A percentile compares a stretch with the other conserved stretches of the same genome.
phyloP scores from a whole-genome alignment of 805 yeast genomes.

The Wickerhamiella alocasiicola region DNA sequence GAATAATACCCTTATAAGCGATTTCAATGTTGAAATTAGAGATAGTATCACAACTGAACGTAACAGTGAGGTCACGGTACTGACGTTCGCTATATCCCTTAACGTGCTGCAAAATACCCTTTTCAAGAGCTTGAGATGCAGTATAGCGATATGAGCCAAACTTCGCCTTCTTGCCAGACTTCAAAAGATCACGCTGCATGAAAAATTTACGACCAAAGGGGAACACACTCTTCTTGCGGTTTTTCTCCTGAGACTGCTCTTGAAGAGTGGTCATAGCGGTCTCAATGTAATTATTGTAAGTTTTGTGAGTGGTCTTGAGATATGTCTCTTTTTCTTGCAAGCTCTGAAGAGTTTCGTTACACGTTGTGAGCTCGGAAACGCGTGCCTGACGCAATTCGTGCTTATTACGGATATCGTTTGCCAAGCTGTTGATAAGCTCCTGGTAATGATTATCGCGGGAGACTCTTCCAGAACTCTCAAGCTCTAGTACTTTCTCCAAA shows the following conservation, averaged over 20 bases:
- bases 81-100: constrained; percentile 39
- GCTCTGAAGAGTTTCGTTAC: constrained; percentile 34
- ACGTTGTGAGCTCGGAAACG: constrained; percentile 34
- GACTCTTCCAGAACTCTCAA: constrained; percentile 56
- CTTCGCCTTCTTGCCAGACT: constrained; percentile 43
- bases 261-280: constrained; percentile 41
- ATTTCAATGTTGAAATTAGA: constrained; percentile 68
- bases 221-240: constrained; percentile 22
- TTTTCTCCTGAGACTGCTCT: constrained; percentile 25
- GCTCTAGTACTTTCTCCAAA: constrained; percentile 58
- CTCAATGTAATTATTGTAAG: constrained; percentile 38
- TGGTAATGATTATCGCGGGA: constrained; percentile 65
- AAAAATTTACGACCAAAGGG: constrained; percentile 62
- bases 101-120: constrained; percentile 49
- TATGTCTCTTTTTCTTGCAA: constrained; percentile 36
- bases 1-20: constrained; percentile 45
- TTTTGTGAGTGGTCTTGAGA: constrained; percentile 31
- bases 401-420: constrained; percentile 58
- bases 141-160: constrained; percentile 72
- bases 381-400: constrained; percentile 39
- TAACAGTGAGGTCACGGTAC: constrained; percentile 56
- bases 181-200: constrained; percentile 57
- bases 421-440: constrained; percentile 66
- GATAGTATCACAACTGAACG: constrained; percentile 61
- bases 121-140: constrained; percentile 62